A percentile compares a stretch with the other conserved stretches of the same genome.
These are phyloP conservation scores for Daldinia decipiens DNA, from an alignment of 495 filamentous ascomycete genomes.

Conservation along the genomic window DNA sequence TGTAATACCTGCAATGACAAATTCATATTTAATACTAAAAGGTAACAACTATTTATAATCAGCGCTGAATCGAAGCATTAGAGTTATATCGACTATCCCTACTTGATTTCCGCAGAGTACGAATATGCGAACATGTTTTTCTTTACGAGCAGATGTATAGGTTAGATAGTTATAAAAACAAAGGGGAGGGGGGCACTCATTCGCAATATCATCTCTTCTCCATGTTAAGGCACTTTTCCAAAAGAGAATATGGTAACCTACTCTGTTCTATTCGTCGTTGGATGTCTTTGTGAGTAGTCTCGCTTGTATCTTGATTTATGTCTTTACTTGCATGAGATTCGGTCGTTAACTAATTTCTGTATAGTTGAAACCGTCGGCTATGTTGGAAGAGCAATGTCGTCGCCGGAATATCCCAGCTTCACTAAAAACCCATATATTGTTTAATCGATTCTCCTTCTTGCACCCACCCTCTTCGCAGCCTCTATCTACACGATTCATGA, in stretches of 20 bases:
- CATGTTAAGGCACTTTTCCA: not conserved
- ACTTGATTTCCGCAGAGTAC: not conserved
- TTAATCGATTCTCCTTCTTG: not conserved
- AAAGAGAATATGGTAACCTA: not conserved
- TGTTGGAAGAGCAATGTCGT: not conserved
- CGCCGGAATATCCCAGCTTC: not conserved
- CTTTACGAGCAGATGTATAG: not conserved
- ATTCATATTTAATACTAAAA: too few species aligned
- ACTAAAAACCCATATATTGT: not conserved
- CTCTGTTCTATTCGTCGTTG: not conserved
- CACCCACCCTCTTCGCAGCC: not conserved
- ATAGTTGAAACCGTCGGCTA: not conserved
- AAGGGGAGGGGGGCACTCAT: too few species aligned
- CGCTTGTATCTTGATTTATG: not conserved
- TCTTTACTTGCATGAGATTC: not conserved
- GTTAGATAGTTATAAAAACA: too few species aligned
- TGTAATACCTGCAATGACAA: too few species aligned
- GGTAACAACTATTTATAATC: too few species aligned
- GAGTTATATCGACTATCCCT: too few species aligned
- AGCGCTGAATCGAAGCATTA: too few species aligned
- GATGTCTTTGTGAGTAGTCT: not conserved
- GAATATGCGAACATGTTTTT: not conserved
- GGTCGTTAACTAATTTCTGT: not conserved
- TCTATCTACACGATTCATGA: not conserved
- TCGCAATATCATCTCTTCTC: not conserved